These are phyloP conservation scores for Globisporangium echinulatum DNA, from an alignment of 352 stramenopile species.

Conservation along the genomic window DNA sequence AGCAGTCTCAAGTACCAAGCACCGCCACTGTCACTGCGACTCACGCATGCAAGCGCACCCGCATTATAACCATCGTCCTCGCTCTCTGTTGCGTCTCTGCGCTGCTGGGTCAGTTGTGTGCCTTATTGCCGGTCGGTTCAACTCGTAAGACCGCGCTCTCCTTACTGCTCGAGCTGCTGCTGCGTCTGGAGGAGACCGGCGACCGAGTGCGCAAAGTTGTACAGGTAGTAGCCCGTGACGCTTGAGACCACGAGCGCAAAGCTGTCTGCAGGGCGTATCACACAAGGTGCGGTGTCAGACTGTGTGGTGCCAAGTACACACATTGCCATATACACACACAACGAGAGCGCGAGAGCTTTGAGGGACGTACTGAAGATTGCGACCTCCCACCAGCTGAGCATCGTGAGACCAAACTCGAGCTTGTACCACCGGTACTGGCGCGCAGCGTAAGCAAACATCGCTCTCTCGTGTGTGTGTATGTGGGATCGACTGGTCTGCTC, in stretches of 20 bases:
- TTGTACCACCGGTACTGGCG: constrained; percentile 83
- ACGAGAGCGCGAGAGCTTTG: too few species aligned
- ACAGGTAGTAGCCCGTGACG: constrained; percentile 74
- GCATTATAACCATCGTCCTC: too few species aligned
- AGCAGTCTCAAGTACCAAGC: constrained; percentile 12
- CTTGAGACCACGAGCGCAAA: constrained; percentile 68
- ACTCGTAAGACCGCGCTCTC: too few species aligned
- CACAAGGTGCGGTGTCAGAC: background rate
- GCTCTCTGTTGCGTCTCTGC: background rate
- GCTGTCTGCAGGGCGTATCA: constrained; percentile 29
- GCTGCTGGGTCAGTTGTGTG: background rate
- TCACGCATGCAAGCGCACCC: constrained; percentile 2
- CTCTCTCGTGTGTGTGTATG: background rate
- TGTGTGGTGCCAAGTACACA: background rate
- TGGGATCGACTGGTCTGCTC: too few species aligned
- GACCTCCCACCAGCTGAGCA: constrained; percentile 77
- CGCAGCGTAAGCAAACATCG: constrained; percentile 57
- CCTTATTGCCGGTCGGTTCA: background rate
- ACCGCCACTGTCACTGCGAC: background rate
- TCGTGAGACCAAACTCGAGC: constrained; percentile 81
- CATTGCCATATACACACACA: too few species aligned
- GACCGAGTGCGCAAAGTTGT: constrained; percentile 49
- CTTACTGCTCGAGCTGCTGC: constrained; percentile 5
- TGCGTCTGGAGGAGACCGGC: constrained; percentile 32
- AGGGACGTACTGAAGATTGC: constrained; percentile 74